Percentiles rank a stretch among this genome's conserved stretches.
Evolutionary conservation across 176 grass and related monocot genomes (phyloP).

Genomic region (Melocanna baccifera): DNA sequence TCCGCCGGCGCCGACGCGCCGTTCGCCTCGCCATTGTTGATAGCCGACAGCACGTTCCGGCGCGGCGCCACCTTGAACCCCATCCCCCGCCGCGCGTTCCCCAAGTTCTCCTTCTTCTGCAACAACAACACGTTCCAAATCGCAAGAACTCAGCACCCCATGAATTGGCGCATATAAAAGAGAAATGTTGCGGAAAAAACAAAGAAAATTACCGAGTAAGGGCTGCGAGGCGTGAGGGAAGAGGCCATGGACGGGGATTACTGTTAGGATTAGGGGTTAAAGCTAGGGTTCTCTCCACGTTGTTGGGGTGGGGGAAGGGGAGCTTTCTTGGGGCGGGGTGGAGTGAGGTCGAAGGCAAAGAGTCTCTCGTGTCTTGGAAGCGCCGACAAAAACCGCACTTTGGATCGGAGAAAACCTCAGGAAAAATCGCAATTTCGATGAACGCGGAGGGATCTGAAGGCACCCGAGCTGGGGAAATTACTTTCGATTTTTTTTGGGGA

Average conservation of each 20-base stretch:
- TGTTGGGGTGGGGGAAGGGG: constrained; percentile 38
- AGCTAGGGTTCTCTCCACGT: constrained; percentile 13
- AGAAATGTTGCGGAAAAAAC: background rate
- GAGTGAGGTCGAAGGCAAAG: constrained; percentile 68
- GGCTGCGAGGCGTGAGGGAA: constrained; percentile 46
- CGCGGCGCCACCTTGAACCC: constrained; percentile 37
- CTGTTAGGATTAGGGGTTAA: constrained; percentile 34
- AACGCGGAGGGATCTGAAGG: background rate
- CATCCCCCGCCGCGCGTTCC: constrained; percentile 27
- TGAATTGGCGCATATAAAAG: background rate
- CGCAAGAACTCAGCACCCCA: background rate
- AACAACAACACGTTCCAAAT: background rate
- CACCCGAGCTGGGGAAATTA: background rate
- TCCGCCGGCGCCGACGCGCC: background rate
- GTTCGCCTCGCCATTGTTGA: constrained; percentile 54
- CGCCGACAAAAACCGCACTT: constrained; percentile 32
- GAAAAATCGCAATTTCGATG: background rate
- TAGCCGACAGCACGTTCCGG: constrained; percentile 56
- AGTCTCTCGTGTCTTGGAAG: constrained; percentile 48
- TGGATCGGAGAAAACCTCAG: constrained; percentile 1
- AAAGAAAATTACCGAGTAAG: constrained; percentile 42
- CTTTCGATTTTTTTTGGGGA: background rate
- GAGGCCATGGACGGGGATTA: constrained; percentile 41
- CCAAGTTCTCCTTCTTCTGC: constrained; percentile 83
- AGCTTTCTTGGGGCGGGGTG: constrained; percentile 55